These are phyloP conservation scores for Sclerospora graminicola DNA, from an alignment of 352 stramenopile genomes.

Conservation along the genomic window DNA sequence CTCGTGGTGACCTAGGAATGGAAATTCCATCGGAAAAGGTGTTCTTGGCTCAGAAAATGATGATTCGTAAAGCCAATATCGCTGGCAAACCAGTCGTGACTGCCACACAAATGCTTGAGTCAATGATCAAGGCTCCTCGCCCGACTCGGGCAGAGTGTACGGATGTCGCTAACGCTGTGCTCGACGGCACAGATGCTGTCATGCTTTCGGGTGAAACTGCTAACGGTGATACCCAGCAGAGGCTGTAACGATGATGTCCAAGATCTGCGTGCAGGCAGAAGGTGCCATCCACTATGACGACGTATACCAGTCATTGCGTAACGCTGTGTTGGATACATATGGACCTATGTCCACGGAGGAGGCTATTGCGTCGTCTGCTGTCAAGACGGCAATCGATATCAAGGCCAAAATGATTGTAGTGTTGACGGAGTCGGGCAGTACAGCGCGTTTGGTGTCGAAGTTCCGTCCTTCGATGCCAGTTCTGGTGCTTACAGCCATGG, in stretches of 20 bases:
- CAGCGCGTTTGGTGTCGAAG: conserved; percentile 90
- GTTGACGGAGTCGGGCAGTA: conserved; percentile 92
- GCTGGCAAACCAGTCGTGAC: conserved; percentile 96
- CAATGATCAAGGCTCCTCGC: conserved; percentile 95
- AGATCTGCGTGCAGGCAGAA: conserved; percentile 87
- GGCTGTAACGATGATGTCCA: conserved; percentile 91
- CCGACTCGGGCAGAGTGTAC: conserved; percentile 97
- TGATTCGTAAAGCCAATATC: conserved; percentile 95
- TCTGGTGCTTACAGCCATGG: conserved; percentile 50
- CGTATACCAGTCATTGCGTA: conserved; percentile 59
- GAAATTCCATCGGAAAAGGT: conserved; percentile 97
- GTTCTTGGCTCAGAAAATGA: conserved; percentile 98
- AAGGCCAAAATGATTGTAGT: conserved; percentile 94
- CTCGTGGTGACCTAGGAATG: conserved; percentile 96
- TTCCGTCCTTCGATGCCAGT: conserved; percentile 78
- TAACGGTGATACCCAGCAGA: conserved; percentile 93
- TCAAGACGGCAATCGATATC: conserved; percentile 95
- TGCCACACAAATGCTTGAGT: conserved; percentile 99
- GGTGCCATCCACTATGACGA: conserved; percentile 83
- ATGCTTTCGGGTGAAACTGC: conserved; percentile 98
- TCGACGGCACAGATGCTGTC: conserved; percentile 95
- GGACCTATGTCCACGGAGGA: conserved; percentile 77
- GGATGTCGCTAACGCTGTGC: conserved; percentile 97
- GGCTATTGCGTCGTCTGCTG: conserved; percentile 91
- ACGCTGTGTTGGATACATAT: conserved; percentile 38